phyloP scores from a whole-genome alignment of 2,329 filamentous ascomycete genomes.

The Penicillium thymicola region DNA sequence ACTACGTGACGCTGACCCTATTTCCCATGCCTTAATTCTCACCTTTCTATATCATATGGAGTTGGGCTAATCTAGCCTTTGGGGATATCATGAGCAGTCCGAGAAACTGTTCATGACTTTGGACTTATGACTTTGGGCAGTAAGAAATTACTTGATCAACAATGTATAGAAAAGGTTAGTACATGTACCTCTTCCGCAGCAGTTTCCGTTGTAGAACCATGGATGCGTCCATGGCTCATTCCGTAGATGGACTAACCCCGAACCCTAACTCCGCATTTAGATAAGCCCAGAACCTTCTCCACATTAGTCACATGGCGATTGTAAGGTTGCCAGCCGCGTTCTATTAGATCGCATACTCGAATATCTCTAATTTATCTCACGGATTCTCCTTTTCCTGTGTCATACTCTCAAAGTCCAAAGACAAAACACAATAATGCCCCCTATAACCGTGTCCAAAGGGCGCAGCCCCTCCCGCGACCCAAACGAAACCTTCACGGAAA shows the following conservation, averaged over 20 bases:
- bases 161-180: no score
- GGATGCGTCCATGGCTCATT: not conserved
- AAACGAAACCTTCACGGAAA: slow-evolving; percentile 36
- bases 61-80: slow-evolving; percentile 57
- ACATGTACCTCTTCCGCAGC: no score
- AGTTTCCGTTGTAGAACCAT: not conserved
- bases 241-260: not conserved
- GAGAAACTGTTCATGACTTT: no score
- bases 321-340: slow-evolving; percentile 19
- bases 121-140: no score
- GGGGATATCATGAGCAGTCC: slow-evolving; percentile 58
- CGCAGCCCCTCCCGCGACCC: slow-evolving; percentile 8
- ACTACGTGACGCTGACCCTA: slow-evolving; percentile 32
- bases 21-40: not conserved
- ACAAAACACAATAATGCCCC: slow-evolving; percentile 19
- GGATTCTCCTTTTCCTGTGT: not conserved
- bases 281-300: slow-evolving; percentile 23
- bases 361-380: slow-evolving; percentile 7
- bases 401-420: not conserved
- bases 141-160: no score
- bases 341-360: slow-evolving; percentile 6
- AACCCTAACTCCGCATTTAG: slow-evolving; percentile 11
- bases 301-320: slow-evolving; percentile 20
- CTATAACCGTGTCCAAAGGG: slow-evolving; percentile 25
- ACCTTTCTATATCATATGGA: slow-evolving; percentile 51